Evolutionary conservation across 768 basidiomycete genomes (phyloP), one percentile per base, ranked within the genome.

Genomic region (Hebeloma cylindrosporum): DNA sequence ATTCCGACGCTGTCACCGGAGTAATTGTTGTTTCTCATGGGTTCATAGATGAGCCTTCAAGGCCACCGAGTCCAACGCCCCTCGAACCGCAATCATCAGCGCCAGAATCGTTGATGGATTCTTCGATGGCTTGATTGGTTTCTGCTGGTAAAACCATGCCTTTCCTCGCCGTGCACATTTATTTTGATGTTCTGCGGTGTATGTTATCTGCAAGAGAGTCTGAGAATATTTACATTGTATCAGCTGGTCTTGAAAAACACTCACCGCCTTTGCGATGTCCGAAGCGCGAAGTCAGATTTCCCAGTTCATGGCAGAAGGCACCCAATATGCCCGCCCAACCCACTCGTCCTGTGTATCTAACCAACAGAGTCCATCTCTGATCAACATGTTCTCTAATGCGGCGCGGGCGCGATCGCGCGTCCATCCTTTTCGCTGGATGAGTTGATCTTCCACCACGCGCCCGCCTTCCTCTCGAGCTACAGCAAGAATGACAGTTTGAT

Each of bases 301-400:
- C 90, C 91, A 96, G 46, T 77, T 77, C 78, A 95, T 88, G 2
- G 85, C 86, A 9, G 88, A 89, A 1, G 87, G 85, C 8, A 95
- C 74, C 93, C 93, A 97, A 61, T 92, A 95, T 17, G 82, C 79
- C 45, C 74, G 73, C 21, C 82, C 80, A 22, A 68, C 71, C 11
- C 60, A 61, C 53, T 82, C 80, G 41, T 88, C 90, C 64, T 96
- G 93, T 18, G 90, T 85, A 58, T 99, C 96, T 22, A 98, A 60
- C 96, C 96, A 99, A 47, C 91, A 94, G 18, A 95, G 69, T 1
- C 94, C 95, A 51, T 98, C 93, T 20, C 86, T 75, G 50, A 91
- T 73, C 10, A 94, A 76, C 83, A 95, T 93, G 50, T 94, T 93
- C 56, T 93, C 85, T 56, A 98, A 64, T 1, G 86, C 93, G 8